These are phyloP conservation scores for Quercus lobata DNA, from an alignment of 331 rosid genomes.

Conservation along the genomic window DNA sequence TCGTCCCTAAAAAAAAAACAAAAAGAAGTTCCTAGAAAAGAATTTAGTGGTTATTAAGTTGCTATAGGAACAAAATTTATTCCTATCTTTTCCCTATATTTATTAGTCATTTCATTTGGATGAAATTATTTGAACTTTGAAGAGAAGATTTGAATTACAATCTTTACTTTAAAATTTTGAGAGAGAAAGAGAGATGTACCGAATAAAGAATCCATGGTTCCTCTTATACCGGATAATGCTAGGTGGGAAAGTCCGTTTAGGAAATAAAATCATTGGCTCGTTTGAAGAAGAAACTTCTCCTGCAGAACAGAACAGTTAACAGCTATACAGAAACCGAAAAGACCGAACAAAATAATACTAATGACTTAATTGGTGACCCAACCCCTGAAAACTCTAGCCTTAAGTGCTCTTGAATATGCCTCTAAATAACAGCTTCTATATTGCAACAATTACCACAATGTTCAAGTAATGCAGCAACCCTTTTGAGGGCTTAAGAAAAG, in stretches of 20 bases:
- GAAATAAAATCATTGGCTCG: constrained; percentile 76
- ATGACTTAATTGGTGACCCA: background rate
- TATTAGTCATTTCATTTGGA: too few relatives aligned
- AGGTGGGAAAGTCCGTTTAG: constrained; percentile 87
- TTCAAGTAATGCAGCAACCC: background rate
- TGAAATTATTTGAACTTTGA: too few relatives aligned
- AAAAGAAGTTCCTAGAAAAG: too few relatives aligned
- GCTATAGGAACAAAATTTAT: too few relatives aligned
- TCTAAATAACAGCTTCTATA: background rate
- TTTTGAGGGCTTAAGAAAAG: background rate
- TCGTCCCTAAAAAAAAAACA: too few relatives aligned
- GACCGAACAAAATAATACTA: background rate
- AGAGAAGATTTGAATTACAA: too few relatives aligned
- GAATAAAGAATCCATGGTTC: constrained; percentile 86
- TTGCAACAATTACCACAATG: background rate
- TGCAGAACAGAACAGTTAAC: constrained; percentile 20
- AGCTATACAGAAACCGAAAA: background rate
- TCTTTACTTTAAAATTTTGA: too few relatives aligned
- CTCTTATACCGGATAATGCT: constrained; percentile 75
- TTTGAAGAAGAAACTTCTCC: constrained; percentile 52
- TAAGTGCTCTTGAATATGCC: background rate
- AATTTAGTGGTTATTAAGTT: too few relatives aligned
- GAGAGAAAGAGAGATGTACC: constrained; percentile 31
- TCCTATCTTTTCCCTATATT: too few relatives aligned
- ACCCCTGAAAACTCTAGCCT: background rate